Evolutionary conservation across 2,329 filamentous ascomycete species (phyloP), one percentile per base, ranked within the genome.

Genomic region (Epichloe glyceriae): DNA sequence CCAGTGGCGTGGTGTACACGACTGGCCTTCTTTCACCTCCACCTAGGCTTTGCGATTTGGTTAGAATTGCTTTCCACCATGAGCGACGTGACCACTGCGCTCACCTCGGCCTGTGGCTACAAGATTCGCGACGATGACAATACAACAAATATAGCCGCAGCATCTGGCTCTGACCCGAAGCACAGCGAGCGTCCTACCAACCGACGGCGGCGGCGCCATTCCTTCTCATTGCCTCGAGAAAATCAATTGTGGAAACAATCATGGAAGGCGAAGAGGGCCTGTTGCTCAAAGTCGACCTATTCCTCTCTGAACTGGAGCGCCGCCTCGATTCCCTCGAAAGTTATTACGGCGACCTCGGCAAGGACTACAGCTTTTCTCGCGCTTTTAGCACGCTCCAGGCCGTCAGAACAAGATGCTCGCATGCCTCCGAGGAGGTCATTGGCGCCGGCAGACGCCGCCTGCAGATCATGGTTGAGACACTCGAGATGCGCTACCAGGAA

Each of bases 381-480:
- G 88, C 91, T 19, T 95, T 95, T 67, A 76, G 83, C 15, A 95
- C 90, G 0, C 73, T 98, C 2, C 85, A 91, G 61, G 83, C 88
- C 7, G 90, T 98, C 26, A 83, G 90, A 54, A 83, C 88, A 57
- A 82, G 88, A 60, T 98, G 93, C 67, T 88, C 88, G 39, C 82
- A 90, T 56, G 89, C 91, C 19, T 94, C 90, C 1, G 91, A 88
- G 55, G 91, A 93, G 62, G 79, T 96, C 45, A 80, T 97, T 58
- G 93, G 89, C 51, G 87, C 86, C 38, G 90, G 93, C 20, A 83
- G 87, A 49, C 81, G 88, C 56, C 80, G 89, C 54, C 82, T 94
- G 53, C 86, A 88, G 56, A 80, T 97, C 52, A 83, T 97, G 71
- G 88, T 98, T 35, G 91, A 97, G 60, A 95, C 89, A 0, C 73